phyloP scores from a whole-genome alignment of 495 filamentous ascomycete species.

The Daldinia childiae region DNA sequence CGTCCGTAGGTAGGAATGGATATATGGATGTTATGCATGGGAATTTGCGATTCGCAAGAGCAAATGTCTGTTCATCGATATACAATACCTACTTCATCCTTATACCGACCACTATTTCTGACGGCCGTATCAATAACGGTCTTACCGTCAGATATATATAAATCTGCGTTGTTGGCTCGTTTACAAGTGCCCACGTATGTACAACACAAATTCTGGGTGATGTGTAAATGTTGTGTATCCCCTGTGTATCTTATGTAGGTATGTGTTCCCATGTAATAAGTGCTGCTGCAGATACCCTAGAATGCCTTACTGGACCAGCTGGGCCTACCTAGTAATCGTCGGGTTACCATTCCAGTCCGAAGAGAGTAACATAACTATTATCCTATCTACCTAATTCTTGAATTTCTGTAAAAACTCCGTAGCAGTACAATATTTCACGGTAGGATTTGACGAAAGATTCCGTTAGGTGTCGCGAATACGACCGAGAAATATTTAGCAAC shows the following conservation, averaged over 20 bases:
- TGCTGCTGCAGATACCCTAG: not conserved
- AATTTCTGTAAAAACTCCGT: constrained; percentile 2
- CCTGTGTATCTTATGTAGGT: not conserved
- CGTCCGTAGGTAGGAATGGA: not conserved
- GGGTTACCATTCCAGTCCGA: not conserved
- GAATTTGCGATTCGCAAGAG: constrained; percentile 22
- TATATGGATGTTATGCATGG: not conserved
- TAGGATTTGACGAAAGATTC: constrained; percentile 13
- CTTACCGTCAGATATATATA: constrained; percentile 5
- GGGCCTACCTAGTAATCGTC: not conserved
- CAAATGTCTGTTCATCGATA: constrained; percentile 1
- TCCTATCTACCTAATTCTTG: not conserved
- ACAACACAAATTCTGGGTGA: constrained; percentile 15
- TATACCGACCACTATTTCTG: not conserved
- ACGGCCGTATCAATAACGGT: constrained; percentile 8
- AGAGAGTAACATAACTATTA: not conserved
- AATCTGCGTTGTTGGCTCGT: constrained; percentile 10
- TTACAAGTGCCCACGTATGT: constrained; percentile 21
- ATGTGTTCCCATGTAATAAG: not conserved
- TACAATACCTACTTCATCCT: not conserved
- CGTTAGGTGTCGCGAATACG: constrained; percentile 23
- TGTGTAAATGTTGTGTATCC: not conserved
- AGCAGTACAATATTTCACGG: constrained; percentile 24
- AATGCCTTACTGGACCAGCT: not conserved
- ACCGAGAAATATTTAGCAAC: constrained; percentile 8